A percentile compares a stretch with the other conserved stretches of the same genome.
phyloP scores from a whole-genome alignment of 768 basidiomycete species.

The Lanmaoa pseudosensibilis region DNA sequence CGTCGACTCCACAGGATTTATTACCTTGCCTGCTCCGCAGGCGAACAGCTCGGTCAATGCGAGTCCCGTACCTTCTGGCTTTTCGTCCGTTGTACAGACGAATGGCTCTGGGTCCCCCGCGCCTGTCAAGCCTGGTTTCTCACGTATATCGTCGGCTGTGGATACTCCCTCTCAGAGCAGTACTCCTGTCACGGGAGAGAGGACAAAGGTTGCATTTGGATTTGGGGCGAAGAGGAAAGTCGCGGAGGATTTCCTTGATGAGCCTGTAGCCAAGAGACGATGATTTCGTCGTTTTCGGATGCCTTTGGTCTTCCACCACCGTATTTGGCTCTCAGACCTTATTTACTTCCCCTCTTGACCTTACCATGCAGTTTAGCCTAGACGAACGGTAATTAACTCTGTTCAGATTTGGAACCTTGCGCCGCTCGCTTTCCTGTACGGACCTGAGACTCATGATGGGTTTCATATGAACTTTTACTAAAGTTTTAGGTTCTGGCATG shows the following conservation, averaged over 20 bases:
- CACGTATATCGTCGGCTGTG: slow-evolving; percentile 63
- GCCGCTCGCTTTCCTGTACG: background rate
- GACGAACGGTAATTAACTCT: background rate
- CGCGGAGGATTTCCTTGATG: slow-evolving; percentile 61
- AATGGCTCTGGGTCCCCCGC: slow-evolving; percentile 57
- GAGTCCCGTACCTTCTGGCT: slow-evolving; percentile 47
- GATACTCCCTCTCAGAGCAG: slow-evolving; percentile 49
- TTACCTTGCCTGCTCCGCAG: slow-evolving; percentile 66
- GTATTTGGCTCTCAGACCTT: background rate
- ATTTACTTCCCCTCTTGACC: background rate
- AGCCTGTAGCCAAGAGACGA: slow-evolving; percentile 63
- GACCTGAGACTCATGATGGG: background rate
- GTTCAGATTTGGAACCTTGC: background rate
- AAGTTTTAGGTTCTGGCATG: no score
- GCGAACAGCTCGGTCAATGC: slow-evolving; percentile 40
- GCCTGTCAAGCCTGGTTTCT: slow-evolving; percentile 68
- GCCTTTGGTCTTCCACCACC: background rate
- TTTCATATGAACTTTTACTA: background rate
- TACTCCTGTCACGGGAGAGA: slow-evolving; percentile 62
- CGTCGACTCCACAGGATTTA: slow-evolving; percentile 59
- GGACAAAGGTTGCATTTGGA: slow-evolving; percentile 75
- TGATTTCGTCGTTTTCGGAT: slow-evolving; percentile 17
- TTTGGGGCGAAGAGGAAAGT: slow-evolving; percentile 82
- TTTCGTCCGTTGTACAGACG: slow-evolving; percentile 27
- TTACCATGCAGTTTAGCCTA: background rate